These are phyloP conservation scores for Exophiala aquamarina DNA, from an alignment of 2,329 filamentous ascomycete species.

Conservation along the genomic window DNA sequence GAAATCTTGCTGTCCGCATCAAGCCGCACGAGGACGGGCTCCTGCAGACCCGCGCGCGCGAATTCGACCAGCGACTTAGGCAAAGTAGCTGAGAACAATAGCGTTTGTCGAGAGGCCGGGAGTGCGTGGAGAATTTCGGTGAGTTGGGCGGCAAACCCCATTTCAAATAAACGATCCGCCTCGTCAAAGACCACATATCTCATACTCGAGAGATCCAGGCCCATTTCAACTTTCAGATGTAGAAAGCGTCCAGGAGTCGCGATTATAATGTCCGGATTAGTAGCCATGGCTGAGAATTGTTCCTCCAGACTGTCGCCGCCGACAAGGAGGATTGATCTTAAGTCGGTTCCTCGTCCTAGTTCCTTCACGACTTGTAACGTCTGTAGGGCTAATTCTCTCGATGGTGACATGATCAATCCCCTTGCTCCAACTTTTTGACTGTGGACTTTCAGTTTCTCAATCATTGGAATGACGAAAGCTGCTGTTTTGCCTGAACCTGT, in stretches of 20 bases:
- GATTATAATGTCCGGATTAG: constrained; percentile 96
- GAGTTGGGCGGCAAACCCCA: constrained; percentile 94
- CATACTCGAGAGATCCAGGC: constrained; percentile 83
- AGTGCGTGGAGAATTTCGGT: constrained; percentile 90
- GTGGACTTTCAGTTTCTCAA: constrained; percentile 86
- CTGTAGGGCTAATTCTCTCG: constrained; percentile 89
- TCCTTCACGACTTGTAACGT: constrained; percentile 97
- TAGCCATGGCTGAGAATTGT: constrained; percentile 88
- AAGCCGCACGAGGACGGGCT: constrained; percentile 83
- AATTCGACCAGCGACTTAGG: constrained; percentile 96
- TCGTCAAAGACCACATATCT: constrained; percentile 97
- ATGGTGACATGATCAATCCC: constrained; percentile 86
- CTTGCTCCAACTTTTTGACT: constrained; percentile 82
- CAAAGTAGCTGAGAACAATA: constrained; percentile 92
- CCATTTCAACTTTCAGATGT: constrained; percentile 97
- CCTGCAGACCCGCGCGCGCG: constrained; percentile 86
- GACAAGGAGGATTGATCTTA: constrained; percentile 86
- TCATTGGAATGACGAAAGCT: constrained; percentile 97
- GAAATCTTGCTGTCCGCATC: constrained; percentile 96
- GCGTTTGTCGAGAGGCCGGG: constrained; percentile 79
- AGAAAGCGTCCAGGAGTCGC: constrained; percentile 95
- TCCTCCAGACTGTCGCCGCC: constrained; percentile 95
- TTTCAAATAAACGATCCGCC: constrained; percentile 94
- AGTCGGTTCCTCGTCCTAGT: constrained; percentile 82
- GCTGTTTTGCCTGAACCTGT: constrained; percentile 99